Percentiles rank a stretch among this genome's conserved stretches.
phyloP scores from a whole-genome alignment of 495 filamentous ascomycete species.

The Parathielavia appendiculata region DNA sequence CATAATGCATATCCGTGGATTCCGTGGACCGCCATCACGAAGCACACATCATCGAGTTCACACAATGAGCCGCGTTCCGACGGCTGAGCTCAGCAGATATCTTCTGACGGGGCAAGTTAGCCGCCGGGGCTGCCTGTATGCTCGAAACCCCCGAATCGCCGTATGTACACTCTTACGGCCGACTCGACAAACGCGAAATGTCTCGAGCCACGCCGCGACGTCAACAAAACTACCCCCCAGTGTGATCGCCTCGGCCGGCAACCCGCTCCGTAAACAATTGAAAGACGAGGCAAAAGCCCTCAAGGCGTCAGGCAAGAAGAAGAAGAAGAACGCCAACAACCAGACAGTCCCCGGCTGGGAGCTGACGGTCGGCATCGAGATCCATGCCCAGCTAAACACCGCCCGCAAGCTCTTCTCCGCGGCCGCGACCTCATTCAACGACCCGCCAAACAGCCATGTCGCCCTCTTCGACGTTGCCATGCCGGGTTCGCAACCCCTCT shows the following conservation, averaged over 20 bases:
- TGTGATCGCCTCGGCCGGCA: background rate
- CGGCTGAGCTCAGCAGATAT: constrained; percentile 42
- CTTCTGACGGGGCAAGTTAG: constrained; percentile 43
- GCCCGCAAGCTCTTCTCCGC: constrained; percentile 77
- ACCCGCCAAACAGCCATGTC: constrained; percentile 75
- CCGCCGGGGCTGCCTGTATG: constrained; percentile 38
- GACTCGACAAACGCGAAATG: background rate
- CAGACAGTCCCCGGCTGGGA: constrained; percentile 67
- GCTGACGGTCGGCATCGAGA: constrained; percentile 90
- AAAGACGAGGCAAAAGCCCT: constrained; percentile 63
- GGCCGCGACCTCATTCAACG: constrained; percentile 61
- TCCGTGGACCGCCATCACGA: too few species aligned
- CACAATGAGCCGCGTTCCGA: constrained; percentile 36
- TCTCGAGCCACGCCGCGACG: background rate
- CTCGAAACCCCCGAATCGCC: constrained; percentile 1
- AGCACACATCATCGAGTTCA: background rate
- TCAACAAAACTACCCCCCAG: background rate
- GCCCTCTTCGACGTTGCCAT: constrained; percentile 84
- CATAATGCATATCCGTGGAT: too few species aligned
- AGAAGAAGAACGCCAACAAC: constrained; percentile 43
- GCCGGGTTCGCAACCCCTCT: constrained; percentile 80
- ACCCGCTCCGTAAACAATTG: constrained; percentile 67
- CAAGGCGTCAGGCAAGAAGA: constrained; percentile 36
- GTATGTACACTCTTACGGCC: background rate
- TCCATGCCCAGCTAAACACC: constrained; percentile 94